These are phyloP conservation scores for Torulaspora quercuum DNA, from an alignment of 805 yeast genomes.

Conservation along the genomic window DNA sequence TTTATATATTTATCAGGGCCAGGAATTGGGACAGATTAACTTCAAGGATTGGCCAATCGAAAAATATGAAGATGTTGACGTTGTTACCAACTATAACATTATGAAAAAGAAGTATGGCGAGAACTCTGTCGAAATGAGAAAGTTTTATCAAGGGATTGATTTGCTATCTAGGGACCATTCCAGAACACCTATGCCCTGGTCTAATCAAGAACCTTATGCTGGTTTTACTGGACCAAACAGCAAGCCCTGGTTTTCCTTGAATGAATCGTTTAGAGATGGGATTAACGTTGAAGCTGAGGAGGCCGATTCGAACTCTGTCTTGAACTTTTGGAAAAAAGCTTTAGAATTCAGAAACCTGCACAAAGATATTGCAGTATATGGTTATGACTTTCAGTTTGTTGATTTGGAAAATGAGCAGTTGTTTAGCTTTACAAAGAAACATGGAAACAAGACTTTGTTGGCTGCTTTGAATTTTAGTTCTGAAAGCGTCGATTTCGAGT, in stretches of 20 bases:
- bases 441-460: constrained; percentile 34
- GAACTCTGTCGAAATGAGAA: constrained; percentile 32
- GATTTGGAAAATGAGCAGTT: constrained; percentile 43
- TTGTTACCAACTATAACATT: constrained; percentile 42
- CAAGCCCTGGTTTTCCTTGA: constrained; percentile 47
- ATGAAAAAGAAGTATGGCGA: constrained; percentile 31
- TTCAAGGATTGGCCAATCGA: constrained; percentile 45
- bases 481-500: constrained; percentile 35
- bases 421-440: constrained; percentile 43
- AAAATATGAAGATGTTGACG: constrained; percentile 51
- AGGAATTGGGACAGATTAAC: constrained; percentile 56
- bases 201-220: constrained; percentile 35
- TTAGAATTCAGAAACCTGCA: constrained; percentile 43
- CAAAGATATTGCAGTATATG: constrained; percentile 46
- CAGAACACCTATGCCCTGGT: constrained; percentile 55
- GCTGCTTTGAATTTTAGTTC: constrained; percentile 43
- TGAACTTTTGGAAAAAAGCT: constrained; percentile 45
- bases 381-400: constrained; percentile 41
- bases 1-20: constrained; percentile 56
- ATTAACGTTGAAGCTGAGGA: constrained; percentile 49
- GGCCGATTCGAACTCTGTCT: constrained; percentile 45
- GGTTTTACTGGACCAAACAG: constrained; percentile 42
- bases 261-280: constrained; percentile 45
- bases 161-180: constrained; percentile 47
- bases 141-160: constrained; percentile 35